phyloP scores from a whole-genome alignment of 2,329 filamentous ascomycete genomes.

The Calonectria hawksworthii region DNA sequence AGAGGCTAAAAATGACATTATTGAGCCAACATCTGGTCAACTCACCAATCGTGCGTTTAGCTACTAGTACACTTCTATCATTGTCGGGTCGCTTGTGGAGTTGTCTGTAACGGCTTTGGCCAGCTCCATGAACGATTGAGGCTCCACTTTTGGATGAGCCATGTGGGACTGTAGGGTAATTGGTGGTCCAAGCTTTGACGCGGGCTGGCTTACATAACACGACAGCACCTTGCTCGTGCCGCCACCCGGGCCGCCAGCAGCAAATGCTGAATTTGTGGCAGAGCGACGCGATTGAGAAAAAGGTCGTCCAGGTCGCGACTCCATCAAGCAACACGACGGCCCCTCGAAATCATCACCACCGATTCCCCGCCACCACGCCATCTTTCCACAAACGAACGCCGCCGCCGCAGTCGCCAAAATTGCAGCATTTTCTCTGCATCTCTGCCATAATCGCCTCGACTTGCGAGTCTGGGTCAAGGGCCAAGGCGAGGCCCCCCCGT shows the following conservation, averaged over 20 bases:
- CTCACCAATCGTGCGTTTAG: neutral
- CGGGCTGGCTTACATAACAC: conserved; percentile 40
- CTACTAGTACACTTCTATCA: neutral
- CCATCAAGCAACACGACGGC: conserved; percentile 42
- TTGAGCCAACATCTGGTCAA: neutral
- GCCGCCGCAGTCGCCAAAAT: neutral
- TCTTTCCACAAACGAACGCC: conserved; percentile 10
- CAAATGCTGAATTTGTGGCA: conserved; percentile 40
- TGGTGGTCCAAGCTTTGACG: neutral
- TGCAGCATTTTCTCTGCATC: conserved; percentile 19
- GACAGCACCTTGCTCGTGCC: neutral
- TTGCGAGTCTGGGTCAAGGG: conserved; percentile 26
- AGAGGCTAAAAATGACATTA: neutral
- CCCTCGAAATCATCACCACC: conserved; percentile 40
- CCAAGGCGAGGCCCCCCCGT: conserved; percentile 31
- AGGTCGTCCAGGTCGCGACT: conserved; percentile 46
- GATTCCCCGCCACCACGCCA: conserved; percentile 31
- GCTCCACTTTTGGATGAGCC: neutral
- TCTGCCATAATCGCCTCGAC: conserved; percentile 1
- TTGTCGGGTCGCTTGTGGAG: neutral
- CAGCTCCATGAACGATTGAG: neutral
- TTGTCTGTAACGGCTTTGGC: neutral
- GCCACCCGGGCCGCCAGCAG: conserved; percentile 24
- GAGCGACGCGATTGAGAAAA: conserved; percentile 51
- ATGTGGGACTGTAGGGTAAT: conserved; percentile 34